Evolutionary conservation across 2,329 filamentous ascomycete genomes (phyloP).

Genomic region (Sphaerulina musiva): DNA sequence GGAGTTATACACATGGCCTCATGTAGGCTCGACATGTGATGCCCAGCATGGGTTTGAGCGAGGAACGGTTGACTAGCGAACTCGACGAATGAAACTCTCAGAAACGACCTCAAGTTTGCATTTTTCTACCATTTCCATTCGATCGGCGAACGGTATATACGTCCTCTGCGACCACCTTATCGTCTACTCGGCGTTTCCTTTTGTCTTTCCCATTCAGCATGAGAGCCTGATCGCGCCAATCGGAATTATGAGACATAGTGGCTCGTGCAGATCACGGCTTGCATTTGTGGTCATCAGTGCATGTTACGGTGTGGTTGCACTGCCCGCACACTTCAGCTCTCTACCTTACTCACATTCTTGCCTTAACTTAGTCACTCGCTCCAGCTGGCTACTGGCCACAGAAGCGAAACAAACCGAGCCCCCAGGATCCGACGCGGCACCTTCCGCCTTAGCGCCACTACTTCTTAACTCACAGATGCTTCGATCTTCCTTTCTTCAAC

Average conservation of each 20-base stretch:
- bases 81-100: conserved; percentile 24
- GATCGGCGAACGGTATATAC: conserved; percentile 7
- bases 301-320: not conserved
- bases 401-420: not conserved
- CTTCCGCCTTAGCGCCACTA: not conserved
- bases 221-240: not conserved
- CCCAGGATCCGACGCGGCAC: not conserved
- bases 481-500: conserved; percentile 12
- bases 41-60: conserved; percentile 13
- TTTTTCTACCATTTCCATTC: conserved; percentile 1
- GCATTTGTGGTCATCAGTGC: not conserved
- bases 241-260: not conserved
- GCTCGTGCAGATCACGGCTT: not conserved
- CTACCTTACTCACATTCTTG: not conserved
- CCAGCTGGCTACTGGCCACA: not conserved
- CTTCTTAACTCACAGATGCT: conserved; percentile 6
- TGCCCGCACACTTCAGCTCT: not conserved
- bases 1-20: conserved; percentile 24
- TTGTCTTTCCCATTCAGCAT: conserved; percentile 5
- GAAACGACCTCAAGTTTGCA: conserved; percentile 16
- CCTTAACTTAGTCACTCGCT: not conserved
- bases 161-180: not conserved
- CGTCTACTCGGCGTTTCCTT: conserved; percentile 6
- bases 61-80: conserved; percentile 23
- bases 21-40: conserved; percentile 18